Conservation (phyloP, 1,139 yeast species). For the Diutina scorzettiae region DNA sequence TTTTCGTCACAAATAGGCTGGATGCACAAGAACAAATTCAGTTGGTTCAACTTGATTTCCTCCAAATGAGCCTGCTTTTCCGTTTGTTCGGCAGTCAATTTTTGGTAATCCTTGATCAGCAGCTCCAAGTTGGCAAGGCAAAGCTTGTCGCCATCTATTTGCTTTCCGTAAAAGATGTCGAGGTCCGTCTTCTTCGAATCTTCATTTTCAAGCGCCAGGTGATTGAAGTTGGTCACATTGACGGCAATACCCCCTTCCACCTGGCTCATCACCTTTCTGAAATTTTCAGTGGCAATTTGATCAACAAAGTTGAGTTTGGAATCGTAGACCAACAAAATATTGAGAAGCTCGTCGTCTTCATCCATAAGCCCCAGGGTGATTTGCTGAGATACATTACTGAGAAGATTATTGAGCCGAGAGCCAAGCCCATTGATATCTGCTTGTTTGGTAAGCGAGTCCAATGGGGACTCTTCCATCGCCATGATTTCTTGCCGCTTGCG, state of each 20-base stretch:
- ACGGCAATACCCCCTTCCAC: constrained; percentile 81
- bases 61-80: constrained; percentile 12
- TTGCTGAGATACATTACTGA: constrained; percentile 28
- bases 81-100: constrained; percentile 13
- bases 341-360: constrained; percentile 45
- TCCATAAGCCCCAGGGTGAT: constrained; percentile 54
- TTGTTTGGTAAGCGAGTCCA: constrained; percentile 17
- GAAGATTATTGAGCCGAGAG: constrained; percentile 23
- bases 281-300: constrained; percentile 51
- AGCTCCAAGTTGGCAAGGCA: constrained; percentile 80
- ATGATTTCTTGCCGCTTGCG: constrained; percentile 29
- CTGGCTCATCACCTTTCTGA: constrained; percentile 76
- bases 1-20: constrained; percentile 38
- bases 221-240: constrained; percentile 40
- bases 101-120: constrained; percentile 38
- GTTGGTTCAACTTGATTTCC: constrained; percentile 25
- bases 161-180: constrained; percentile 65
- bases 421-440: constrained; percentile 17
- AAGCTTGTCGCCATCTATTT: constrained; percentile 80
- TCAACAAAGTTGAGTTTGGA: constrained; percentile 58
- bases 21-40: constrained; percentile 68
- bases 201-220: constrained; percentile 19
- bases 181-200: constrained; percentile 22
- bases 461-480: constrained; percentile 13
- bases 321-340: constrained; percentile 58